These are phyloP conservation scores for Solanum virginianum DNA, from an alignment of 257 asterid genomes.

Conservation along the genomic window DNA sequence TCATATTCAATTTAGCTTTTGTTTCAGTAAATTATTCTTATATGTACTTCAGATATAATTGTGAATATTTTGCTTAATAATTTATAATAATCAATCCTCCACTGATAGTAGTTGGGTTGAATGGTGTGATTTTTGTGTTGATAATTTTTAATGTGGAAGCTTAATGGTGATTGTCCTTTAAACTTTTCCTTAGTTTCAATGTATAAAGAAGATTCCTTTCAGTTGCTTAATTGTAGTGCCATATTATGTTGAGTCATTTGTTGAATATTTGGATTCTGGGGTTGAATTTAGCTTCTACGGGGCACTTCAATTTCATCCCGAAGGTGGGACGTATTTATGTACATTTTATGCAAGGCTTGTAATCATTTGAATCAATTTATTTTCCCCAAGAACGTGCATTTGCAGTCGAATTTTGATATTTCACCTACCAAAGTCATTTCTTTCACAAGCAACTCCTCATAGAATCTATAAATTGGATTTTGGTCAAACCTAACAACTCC, in stretches of 20 bases:
- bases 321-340: too few relatives aligned
- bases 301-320: too few relatives aligned
- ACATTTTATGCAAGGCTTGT: too few relatives aligned
- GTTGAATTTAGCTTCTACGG: too few relatives aligned
- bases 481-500: background rate
- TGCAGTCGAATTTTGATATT: background rate
- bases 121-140: background rate
- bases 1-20: too few relatives aligned
- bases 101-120: background rate
- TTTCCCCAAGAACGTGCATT: background rate
- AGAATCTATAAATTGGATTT: background rate
- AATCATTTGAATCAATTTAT: background rate
- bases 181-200: background rate
- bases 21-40: too few relatives aligned
- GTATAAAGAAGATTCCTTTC: background rate
- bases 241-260: too few relatives aligned
- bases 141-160: background rate
- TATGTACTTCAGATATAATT: background rate
- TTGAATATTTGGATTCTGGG: too few relatives aligned
- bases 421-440: too few relatives aligned
- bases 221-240: too few relatives aligned
- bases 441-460: background rate
- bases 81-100: background rate
- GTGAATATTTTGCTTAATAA: too few relatives aligned
- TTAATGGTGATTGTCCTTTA: background rate